These are phyloP conservation scores for Diospyros lotus DNA, from an alignment of 148 eudicot species.

Conservation along the genomic window DNA sequence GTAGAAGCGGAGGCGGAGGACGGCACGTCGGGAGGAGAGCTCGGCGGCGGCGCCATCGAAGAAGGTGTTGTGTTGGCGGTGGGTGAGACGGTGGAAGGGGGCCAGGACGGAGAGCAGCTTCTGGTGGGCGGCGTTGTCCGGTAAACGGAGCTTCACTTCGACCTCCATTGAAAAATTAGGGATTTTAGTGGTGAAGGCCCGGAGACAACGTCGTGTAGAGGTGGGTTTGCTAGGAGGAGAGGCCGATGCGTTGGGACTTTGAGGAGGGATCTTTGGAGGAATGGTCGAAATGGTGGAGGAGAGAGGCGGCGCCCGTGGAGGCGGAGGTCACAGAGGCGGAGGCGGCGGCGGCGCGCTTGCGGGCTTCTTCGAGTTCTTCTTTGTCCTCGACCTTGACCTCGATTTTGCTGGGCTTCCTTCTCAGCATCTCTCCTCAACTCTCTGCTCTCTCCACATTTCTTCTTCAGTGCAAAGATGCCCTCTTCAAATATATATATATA, in stretches of 20 bases:
- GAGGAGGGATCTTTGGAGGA: constrained; percentile 40
- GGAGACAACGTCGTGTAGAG: background rate
- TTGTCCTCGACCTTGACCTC: constrained; percentile 77
- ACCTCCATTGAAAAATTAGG: constrained; percentile 48
- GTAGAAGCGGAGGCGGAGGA: constrained; percentile 75
- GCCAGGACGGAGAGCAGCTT: constrained; percentile 47
- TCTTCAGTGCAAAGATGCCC: no score
- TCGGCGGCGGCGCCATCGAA: constrained; percentile 62
- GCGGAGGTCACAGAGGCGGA: constrained; percentile 22
- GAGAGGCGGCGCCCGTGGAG: constrained; percentile 37
- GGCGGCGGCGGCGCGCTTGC: constrained; percentile 43
- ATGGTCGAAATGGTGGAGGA: constrained; percentile 68
- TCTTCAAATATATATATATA: background rate
- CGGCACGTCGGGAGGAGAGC: constrained; percentile 59
- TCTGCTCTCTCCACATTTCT: background rate
- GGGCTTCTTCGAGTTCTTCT: constrained; percentile 70
- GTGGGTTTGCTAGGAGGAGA: constrained; percentile 17
- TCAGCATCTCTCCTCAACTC: constrained; percentile 38
- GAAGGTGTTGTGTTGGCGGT: constrained; percentile 70
- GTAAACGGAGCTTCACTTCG: constrained; percentile 77
- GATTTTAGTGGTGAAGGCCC: no score
- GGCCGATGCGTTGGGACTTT: constrained; percentile 71
- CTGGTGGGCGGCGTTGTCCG: constrained; percentile 40
- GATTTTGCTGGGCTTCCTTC: constrained; percentile 71
- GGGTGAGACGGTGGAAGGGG: constrained; percentile 45